Evolutionary conservation across 495 filamentous ascomycete genomes (phyloP), one percentile per base, ranked within the genome.

Genomic region (Hypoxylon fragiforme): DNA sequence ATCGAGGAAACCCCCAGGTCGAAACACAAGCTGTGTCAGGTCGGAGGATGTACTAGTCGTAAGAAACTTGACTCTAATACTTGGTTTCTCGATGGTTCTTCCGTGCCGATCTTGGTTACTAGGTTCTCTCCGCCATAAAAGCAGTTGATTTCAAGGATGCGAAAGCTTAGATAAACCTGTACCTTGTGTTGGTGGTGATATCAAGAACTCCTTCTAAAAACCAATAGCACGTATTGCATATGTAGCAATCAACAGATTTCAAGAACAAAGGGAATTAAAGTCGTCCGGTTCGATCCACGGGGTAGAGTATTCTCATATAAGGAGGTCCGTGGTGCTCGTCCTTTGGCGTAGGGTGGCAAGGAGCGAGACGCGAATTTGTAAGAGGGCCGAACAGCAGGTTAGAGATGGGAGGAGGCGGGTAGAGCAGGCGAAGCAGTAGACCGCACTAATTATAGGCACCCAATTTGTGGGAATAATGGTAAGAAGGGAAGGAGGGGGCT

Each of bases 1-100:
- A 40, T 54, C 47, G 53, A 57, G 21, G 24, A 37, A 44, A 14
- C 42, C 16, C 39, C 16, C 44, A 42, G 22, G 48, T 54, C 54
- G 54, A 63, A 63, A 63, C 59, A 40, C 44, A 44, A 51, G 15
- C 43, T 63, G 59, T 57, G 22, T 63, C 59, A 58, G 40, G 24
- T 28, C 24, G 24, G 9, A 28, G 24, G 9, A 28, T 28, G 24
- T 28, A 28, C 4, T 28, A 9, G 9, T 28, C 24, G 24, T 28
- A 9, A 9, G 4, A 4, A 28, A 28, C 24, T 28, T 28, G 24
- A 28, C 9, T 28, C 24, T 9, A n/a, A n/a, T n/a, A n/a, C n/a
- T n/a, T n/a, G n/a, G n/a, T n/a, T n/a, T n/a, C n/a, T n/a, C n/a
- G n/a, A n/a, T n/a, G n/a, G n/a, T n/a, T n/a, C n/a, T n/a, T n/a